These are phyloP conservation scores for Davidsoniella neocaledoniae DNA, from an alignment of 2,329 filamentous ascomycete genomes.

Conservation along the genomic window DNA sequence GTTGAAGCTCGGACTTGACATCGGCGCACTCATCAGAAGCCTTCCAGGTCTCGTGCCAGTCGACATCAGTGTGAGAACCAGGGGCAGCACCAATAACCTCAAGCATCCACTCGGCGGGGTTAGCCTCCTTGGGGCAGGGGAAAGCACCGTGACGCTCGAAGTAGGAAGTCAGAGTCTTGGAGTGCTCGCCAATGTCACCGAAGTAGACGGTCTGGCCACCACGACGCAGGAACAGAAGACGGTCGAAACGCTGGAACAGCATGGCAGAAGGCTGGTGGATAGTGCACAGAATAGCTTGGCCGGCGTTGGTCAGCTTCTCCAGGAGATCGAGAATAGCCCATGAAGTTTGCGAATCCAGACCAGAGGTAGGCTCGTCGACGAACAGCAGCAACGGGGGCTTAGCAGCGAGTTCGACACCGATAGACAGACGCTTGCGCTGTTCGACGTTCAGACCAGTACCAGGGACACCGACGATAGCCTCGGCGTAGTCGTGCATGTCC, in stretches of 20 bases:
- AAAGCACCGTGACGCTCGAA: conserved; percentile 58
- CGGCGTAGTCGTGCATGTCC: conserved; percentile 79
- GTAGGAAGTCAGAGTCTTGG: conserved; percentile 50
- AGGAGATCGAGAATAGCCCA: conserved; percentile 83
- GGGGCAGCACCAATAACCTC: conserved; percentile 46
- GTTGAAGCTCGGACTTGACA: conserved; percentile 40
- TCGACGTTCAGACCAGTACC: conserved; percentile 69
- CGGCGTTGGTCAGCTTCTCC: conserved; percentile 74
- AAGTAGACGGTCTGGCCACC: conserved; percentile 71
- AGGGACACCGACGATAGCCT: conserved; percentile 78
- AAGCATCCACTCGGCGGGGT: conserved; percentile 72
- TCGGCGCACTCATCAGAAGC: conserved; percentile 36
- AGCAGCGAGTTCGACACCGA: conserved; percentile 88
- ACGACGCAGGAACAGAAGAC: conserved; percentile 59
- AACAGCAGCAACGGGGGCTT: conserved; percentile 83
- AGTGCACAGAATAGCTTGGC: conserved; percentile 88
- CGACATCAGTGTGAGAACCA: conserved; percentile 42
- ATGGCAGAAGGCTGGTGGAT: conserved; percentile 96
- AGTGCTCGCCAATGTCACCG: conserved; percentile 59
- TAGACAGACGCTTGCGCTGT: conserved; percentile 64
- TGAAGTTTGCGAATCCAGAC: conserved; percentile 81
- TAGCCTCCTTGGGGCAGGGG: conserved; percentile 48
- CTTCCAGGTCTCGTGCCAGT: conserved; percentile 49
- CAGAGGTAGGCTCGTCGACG: conserved; percentile 87
- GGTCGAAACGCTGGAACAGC: conserved; percentile 81